Evolutionary conservation across 495 filamentous ascomycete genomes (phyloP).

Genomic region (Xylaria bambusicola): DNA sequence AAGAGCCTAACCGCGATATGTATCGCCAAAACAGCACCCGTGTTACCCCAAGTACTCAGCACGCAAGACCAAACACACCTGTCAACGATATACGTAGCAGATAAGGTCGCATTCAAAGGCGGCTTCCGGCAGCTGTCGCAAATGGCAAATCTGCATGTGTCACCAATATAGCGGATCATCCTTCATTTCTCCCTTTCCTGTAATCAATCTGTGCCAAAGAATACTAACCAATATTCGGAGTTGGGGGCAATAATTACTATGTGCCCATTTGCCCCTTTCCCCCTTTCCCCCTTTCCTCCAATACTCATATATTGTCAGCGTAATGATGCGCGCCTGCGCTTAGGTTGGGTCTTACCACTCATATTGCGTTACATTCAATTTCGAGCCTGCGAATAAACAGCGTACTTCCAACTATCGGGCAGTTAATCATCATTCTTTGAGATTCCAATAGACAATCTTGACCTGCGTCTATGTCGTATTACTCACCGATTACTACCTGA

Average conservation of each 20-base stretch:
- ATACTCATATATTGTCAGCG: not conserved
- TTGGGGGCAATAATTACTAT: not conserved
- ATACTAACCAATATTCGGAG: conserved; percentile 8
- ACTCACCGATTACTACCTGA: conserved; percentile 7
- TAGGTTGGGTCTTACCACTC: conserved; percentile 3
- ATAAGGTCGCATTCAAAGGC: conserved; percentile 27
- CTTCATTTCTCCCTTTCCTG: not conserved
- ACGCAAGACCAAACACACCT: not conserved
- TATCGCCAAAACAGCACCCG: not conserved
- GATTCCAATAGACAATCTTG: not conserved
- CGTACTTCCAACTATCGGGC: conserved; percentile 2
- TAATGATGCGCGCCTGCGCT: not conserved
- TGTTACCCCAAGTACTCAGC: not conserved
- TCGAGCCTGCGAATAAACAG: not conserved
- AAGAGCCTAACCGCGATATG: not conserved
- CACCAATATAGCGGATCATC: conserved; percentile 27
- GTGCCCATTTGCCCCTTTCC: not conserved
- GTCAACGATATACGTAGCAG: not conserved
- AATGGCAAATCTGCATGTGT: conserved; percentile 16
- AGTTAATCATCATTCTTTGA: conserved; percentile 10
- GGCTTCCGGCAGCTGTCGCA: conserved; percentile 36
- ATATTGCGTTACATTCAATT: conserved; percentile 11
- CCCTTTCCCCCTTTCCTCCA: conserved; percentile 17
- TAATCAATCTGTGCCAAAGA: not conserved
- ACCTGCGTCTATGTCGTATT: not conserved